Percentiles rank a stretch among this genome's conserved stretches.
Conservation (phyloP, 176 grass and related monocot species). For the Oropetium thomaeum region DNA sequence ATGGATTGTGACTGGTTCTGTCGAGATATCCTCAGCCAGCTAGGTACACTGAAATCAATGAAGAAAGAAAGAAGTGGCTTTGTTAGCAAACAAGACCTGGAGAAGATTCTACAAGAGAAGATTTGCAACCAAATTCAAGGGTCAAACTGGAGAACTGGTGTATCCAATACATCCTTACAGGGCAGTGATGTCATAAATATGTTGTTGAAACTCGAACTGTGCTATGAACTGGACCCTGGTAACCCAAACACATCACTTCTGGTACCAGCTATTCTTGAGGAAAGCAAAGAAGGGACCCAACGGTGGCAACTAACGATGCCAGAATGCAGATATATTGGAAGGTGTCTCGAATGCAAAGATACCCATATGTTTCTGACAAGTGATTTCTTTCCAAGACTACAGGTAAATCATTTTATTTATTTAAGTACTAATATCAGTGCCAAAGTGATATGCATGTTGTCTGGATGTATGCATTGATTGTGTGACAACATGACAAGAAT, state of each 20-base stretch:
- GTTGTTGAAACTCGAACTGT: conserved; percentile 72
- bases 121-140: conserved; percentile 39
- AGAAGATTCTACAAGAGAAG: conserved; percentile 60
- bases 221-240: conserved; percentile 84
- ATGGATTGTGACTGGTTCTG: conserved; percentile 79
- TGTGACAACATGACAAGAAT: neutral
- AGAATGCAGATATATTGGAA: conserved; percentile 65
- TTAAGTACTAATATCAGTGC: neutral
- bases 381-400: conserved; percentile 82
- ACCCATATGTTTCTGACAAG: conserved; percentile 65
- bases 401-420: conserved; percentile 42
- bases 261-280: conserved; percentile 68
- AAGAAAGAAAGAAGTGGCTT: conserved; percentile 66
- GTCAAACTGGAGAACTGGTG: conserved; percentile 42
- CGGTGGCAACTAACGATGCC: conserved; percentile 53
- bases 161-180: conserved; percentile 61
- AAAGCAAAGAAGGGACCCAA: conserved; percentile 42
- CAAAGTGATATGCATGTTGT: neutral
- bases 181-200: conserved; percentile 74
- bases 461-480: neutral
- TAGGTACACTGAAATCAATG: conserved; percentile 49
- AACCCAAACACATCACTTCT: conserved; percentile 68
- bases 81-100: conserved; percentile 61
- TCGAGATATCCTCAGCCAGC: conserved; percentile 54
- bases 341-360: conserved; percentile 70